Evolutionary conservation across 1,284 basidiomycete species (phyloP), one percentile per base, ranked within the genome.

Genomic region (Porogramme epimiltina): DNA sequence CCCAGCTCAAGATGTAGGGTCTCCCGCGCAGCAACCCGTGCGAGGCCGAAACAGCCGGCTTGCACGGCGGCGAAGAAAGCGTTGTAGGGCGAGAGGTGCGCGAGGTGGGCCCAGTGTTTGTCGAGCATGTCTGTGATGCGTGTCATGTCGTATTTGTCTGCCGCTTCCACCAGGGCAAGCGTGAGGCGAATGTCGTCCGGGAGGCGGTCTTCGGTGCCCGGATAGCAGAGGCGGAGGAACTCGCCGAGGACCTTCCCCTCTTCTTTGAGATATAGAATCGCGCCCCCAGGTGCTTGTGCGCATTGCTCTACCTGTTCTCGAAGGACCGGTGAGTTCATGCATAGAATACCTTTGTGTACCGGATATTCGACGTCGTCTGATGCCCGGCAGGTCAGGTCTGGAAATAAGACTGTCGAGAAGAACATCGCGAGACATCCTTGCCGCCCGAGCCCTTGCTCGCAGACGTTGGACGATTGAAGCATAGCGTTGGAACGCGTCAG

Each of bases 351-450:
- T 47, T 72, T 76, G 68, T 76, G 76, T 18, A 73, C 66, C 19
- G 65, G 68, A 57, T 79, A 78, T 54, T 76, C 72, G 37, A 73
- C 64, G 45, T 71, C 66, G 59, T 80, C 78, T 18, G 76, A 75
- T 3, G 78, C 77, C 44, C 73, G 73, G 22, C 81, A 61, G n/a
- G n/a, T n/a, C n/a, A n/a, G n/a, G n/a, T n/a, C n/a, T n/a, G n/a
- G n/a, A n/a, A n/a, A n/a, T n/a, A 33, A 25, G 15, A 15, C 18
- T 4, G 33, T 42, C 2, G 22, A 5, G 22, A n/a, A 22, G 11
- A 20, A 42, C 37, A 39, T 34, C 45, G 19, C 5, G 38, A 46
- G 23, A 6, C 15, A 16, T 10, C 23, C 22, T n/a, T n/a, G n/a
- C n/a, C n/a, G n/a, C n/a, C n/a, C n/a, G n/a, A n/a, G n/a, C n/a